phyloP scores from a whole-genome alignment of 495 filamentous ascomycete species.

The Penicillium turbatum region DNA sequence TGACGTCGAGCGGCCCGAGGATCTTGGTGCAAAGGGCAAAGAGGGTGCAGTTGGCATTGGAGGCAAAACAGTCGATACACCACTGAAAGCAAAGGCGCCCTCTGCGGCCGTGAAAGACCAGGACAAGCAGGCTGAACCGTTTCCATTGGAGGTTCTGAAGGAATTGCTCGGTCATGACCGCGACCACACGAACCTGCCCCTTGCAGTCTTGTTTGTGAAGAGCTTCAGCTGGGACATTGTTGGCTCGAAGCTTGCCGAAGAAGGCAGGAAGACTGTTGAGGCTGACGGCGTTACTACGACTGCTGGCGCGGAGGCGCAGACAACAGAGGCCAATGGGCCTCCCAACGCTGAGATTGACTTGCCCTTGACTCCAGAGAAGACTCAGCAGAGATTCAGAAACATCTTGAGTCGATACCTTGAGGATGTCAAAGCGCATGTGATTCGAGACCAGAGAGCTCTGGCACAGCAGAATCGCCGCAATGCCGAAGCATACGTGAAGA shows the following conservation, averaged over 20 bases:
- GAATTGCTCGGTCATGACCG: slow-evolving; percentile 90
- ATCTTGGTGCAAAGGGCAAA: slow-evolving; percentile 64
- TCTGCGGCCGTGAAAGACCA: slow-evolving; percentile 31
- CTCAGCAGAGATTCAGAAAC: slow-evolving; percentile 82
- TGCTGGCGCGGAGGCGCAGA: slow-evolving; percentile 45
- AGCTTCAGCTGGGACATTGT: slow-evolving; percentile 94
- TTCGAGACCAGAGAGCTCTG: slow-evolving; percentile 85
- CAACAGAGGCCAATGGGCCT: slow-evolving; percentile 41
- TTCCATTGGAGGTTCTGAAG: slow-evolving; percentile 93
- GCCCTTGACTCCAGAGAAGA: slow-evolving; percentile 67
- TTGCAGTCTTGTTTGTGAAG: slow-evolving; percentile 93
- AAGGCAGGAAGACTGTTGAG: slow-evolving; percentile 78
- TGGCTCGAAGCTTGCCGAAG: slow-evolving; percentile 65
- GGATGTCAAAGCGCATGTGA: slow-evolving; percentile 82
- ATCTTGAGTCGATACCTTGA: slow-evolving; percentile 88
- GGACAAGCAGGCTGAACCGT: slow-evolving; percentile 64
- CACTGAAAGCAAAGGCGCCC: slow-evolving; percentile 39
- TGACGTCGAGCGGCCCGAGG: slow-evolving; percentile 82
- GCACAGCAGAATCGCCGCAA: slow-evolving; percentile 82
- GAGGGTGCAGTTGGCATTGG: slow-evolving; percentile 46
- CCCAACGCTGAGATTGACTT: slow-evolving; percentile 47
- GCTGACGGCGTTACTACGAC: slow-evolving; percentile 67
- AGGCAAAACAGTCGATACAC: slow-evolving; percentile 53
- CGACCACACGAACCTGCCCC: slow-evolving; percentile 84
- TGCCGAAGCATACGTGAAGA: slow-evolving; percentile 97